Percentiles rank a stretch among this genome's conserved stretches.
These are phyloP conservation scores for Fusarium pseudonygamai DNA, from an alignment of 2,329 filamentous ascomycete genomes.

Conservation along the genomic window DNA sequence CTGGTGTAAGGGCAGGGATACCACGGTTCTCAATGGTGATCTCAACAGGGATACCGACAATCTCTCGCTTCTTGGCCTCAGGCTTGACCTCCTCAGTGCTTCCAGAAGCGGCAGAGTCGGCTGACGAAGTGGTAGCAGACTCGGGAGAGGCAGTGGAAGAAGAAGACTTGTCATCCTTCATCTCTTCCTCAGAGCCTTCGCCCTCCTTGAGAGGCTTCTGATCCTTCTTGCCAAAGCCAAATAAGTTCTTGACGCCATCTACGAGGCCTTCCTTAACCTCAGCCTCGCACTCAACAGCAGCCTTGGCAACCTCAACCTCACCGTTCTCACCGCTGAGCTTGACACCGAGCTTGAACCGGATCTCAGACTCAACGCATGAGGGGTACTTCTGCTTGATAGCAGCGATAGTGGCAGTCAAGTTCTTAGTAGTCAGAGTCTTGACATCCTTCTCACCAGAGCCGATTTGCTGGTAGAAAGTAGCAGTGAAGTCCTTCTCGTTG, in stretches of 20 bases:
- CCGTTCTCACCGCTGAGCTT: conserved; percentile 78
- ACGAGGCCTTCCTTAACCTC: conserved; percentile 86
- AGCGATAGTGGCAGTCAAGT: conserved; percentile 84
- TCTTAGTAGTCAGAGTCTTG: conserved; percentile 77
- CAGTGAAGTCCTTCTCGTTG: conserved; percentile 82
- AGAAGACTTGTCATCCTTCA: conserved; percentile 53
- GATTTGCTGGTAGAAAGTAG: conserved; percentile 81
- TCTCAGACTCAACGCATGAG: conserved; percentile 77
- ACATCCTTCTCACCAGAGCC: conserved; percentile 67
- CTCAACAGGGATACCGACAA: conserved; percentile 63
- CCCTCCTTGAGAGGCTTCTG: conserved; percentile 70
- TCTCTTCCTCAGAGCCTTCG: conserved; percentile 51
- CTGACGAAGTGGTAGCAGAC: conserved; percentile 42
- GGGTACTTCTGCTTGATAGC: conserved; percentile 78
- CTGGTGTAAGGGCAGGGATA: conserved; percentile 58
- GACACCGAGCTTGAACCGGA: conserved; percentile 82
- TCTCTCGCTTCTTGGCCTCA: conserved; percentile 67
- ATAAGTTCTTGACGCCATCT: conserved; percentile 94
- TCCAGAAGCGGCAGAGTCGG: conserved; percentile 58
- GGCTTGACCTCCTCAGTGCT: conserved; percentile 58
- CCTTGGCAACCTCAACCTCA: conserved; percentile 79
- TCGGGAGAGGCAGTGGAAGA: conserved; percentile 36
- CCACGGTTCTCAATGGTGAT: conserved; percentile 61
- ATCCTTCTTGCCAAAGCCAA: conserved; percentile 92
- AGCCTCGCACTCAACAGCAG: conserved; percentile 85